A percentile compares a stretch with the other conserved stretches of the same genome.
Evolutionary conservation across 1,284 basidiomycete species (phyloP).

Genomic region (Ganoderma meredithae): DNA sequence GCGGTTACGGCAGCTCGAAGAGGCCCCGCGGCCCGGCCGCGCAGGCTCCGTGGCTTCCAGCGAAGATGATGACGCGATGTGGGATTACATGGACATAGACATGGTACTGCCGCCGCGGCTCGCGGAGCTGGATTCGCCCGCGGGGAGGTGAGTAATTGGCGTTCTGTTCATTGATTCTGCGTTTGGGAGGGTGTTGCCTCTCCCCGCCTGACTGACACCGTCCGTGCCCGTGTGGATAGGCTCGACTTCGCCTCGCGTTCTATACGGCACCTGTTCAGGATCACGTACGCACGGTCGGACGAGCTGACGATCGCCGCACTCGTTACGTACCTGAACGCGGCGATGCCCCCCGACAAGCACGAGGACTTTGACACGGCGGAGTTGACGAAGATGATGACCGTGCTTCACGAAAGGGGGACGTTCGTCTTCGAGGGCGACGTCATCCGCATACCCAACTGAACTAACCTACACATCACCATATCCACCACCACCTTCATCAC

Average conservation of each 20-base stretch:
- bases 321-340: constrained; percentile 74
- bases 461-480: background rate
- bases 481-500: too few species aligned
- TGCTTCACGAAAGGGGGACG: constrained; percentile 59
- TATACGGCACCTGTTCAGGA: constrained; percentile 65
- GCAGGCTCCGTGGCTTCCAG: constrained; percentile 30
- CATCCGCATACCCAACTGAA: constrained; percentile 45
- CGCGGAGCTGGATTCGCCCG: constrained; percentile 62
- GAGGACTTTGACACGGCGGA: constrained; percentile 81
- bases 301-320: constrained; percentile 72
- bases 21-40: constrained; percentile 25
- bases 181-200: background rate
- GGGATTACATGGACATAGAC: constrained; percentile 37
- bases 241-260: constrained; percentile 65
- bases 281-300: constrained; percentile 68
- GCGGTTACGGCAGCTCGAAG: constrained; percentile 34
- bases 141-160: constrained; percentile 56
- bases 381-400: constrained; percentile 64
- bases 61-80: constrained; percentile 37
- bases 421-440: constrained; percentile 67
- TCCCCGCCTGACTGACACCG: constrained; percentile 5
- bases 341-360: constrained; percentile 76
- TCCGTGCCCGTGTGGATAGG: constrained; percentile 41
- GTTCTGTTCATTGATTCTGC: background rate
- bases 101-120: constrained; percentile 39